Base-by-base conservation (phyloP, 768 basidiomycete species). In the Hypsizygus marmoreus region DNA sequence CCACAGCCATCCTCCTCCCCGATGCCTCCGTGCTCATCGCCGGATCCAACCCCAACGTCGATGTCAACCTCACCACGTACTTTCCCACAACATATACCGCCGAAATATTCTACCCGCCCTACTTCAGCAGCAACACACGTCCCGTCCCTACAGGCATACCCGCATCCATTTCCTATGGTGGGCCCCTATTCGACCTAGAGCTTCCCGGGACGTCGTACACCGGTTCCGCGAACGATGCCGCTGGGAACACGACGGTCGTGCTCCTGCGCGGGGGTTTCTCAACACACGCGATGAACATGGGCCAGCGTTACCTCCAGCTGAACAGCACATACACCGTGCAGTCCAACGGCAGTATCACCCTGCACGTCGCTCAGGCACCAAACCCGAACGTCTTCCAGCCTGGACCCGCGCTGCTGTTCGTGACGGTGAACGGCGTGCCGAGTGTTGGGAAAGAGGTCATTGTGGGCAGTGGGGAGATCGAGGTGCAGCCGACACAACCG, bases 81-180 rank as follows among this genome's bases (percentile, higher is more conserved):
- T 93, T 74, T 73, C 86, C 87, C 1, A 92, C 91, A 2, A 80
- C 84, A 22, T 95, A 94, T 58, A 71, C 80, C 28, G 84, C 88
- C 1, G 93, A 95, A 62, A 77, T 85, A 26, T 99, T 94, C 73
- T 97, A 94, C 71, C 95, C 95, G 0, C 75, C 83, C n/a, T 99
- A 95, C 72, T 98, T 87, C 72, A 71, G 78, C 26, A 76, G 86
- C 11, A 56, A 67, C 31, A 72, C 72, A 0, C 86, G 93, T 8
- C 95, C 95, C 2, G 67, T 67, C 1, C 88, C 86, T 10, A 61
- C 72, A 14, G 86, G 88, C 9, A 63, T 91, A 0, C 95, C 95
- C 0, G 66, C 65, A 19, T 86, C 71, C 0, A 72, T 99, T 43
- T 68, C 79, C 0, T 99, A 99, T 58, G 95, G 95, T 34, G 95